Evolutionary conservation across 1,284 basidiomycete genomes (phyloP).

Genomic region (Ganoderma boninense): DNA sequence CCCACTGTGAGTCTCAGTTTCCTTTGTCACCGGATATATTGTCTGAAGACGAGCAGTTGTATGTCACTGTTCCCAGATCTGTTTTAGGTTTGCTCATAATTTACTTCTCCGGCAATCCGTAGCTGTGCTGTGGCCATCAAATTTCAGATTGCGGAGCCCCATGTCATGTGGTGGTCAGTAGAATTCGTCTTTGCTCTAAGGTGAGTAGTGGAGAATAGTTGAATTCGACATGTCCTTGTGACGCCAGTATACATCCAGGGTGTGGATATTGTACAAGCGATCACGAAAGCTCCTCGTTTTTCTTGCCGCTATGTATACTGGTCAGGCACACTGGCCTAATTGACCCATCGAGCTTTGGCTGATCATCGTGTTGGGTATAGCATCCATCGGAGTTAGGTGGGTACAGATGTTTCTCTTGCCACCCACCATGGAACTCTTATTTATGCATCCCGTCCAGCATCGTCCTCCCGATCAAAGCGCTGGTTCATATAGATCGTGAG

Average conservation of each 20-base stretch:
- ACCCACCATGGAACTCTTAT: background rate
- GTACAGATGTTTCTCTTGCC: background rate
- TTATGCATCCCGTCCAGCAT: background rate
- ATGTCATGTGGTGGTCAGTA: conserved; percentile 14
- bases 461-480: background rate
- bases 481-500: background rate
- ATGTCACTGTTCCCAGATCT: background rate
- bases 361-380: background rate
- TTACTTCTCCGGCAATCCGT: background rate
- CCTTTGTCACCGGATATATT: background rate
- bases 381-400: background rate
- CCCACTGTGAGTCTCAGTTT: background rate
- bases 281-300: conserved; percentile 10
- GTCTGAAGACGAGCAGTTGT: background rate
- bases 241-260: background rate
- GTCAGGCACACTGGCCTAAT: background rate
- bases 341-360: background rate
- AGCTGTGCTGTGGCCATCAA: conserved; percentile 8
- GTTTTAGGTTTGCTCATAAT: background rate
- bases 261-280: conserved; percentile 15
- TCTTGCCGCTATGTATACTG: conserved; percentile 3
- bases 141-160: conserved; percentile 9
- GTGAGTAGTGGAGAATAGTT: background rate
- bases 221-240: background rate
- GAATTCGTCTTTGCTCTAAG: conserved; percentile 14